phyloP scores from a whole-genome alignment of 495 filamentous ascomycete species.

The Neurospora pannonica region DNA sequence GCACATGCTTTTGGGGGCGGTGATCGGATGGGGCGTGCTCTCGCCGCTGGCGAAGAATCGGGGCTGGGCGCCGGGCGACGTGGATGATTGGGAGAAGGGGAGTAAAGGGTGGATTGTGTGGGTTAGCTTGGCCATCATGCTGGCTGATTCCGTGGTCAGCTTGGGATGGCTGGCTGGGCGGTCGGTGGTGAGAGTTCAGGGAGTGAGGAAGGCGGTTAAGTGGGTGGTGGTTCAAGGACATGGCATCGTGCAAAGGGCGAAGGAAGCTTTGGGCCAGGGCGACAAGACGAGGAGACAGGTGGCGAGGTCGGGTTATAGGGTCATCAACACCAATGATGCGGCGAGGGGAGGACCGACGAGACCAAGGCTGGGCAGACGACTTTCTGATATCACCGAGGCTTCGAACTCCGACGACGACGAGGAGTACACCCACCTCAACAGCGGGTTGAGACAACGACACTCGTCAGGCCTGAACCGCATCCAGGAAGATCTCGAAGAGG shows the following conservation, averaged over 20 bases:
- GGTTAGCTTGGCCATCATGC: slow-evolving; percentile 92
- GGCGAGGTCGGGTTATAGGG: slow-evolving; percentile 1
- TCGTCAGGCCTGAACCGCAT: not conserved
- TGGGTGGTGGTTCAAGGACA: not conserved
- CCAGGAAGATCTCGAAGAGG: slow-evolving; percentile 4
- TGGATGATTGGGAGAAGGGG: slow-evolving; percentile 78
- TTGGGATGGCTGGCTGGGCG: slow-evolving; percentile 69
- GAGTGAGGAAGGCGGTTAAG: not conserved
- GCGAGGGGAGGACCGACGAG: not conserved
- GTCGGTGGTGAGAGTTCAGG: slow-evolving; percentile 4
- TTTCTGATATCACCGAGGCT: not conserved
- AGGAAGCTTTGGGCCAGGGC: not conserved
- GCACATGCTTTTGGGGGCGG: slow-evolving; percentile 89
- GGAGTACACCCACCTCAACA: slow-evolving; percentile 40
- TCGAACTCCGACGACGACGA: slow-evolving; percentile 4
- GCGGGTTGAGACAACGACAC: not conserved
- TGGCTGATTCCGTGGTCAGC: slow-evolving; percentile 83
- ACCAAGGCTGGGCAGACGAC: not conserved
- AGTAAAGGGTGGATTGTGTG: slow-evolving; percentile 99
- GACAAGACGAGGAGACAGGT: not conserved
- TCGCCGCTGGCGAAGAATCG: slow-evolving; percentile 76
- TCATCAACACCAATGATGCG: not conserved
- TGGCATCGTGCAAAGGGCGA: not conserved
- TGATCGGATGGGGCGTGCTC: slow-evolving; percentile 85
- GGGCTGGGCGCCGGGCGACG: slow-evolving; percentile 83